Base-by-base conservation (phyloP, 176 grass and related monocot genomes). In the Aegilops sharonensis region DNA sequence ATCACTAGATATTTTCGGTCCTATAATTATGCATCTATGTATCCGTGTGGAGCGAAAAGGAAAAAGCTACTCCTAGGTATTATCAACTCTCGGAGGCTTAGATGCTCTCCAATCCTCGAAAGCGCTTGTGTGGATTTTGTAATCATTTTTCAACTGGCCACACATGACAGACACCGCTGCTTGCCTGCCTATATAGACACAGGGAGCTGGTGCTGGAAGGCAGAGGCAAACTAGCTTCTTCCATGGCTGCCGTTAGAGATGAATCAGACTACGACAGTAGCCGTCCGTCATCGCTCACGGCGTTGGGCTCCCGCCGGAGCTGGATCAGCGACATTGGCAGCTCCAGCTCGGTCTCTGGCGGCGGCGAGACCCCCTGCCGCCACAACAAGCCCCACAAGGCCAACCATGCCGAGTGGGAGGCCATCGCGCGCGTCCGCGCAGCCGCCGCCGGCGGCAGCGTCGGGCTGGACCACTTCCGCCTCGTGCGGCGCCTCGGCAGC, bases 191-290 rank as follows among this genome's bases (percentile, higher is more conserved):
- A 85, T 86, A 86, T 86, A 86, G 60, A 59, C 71, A 82, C 8
- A 64, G 63, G 71, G 83, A 82, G 83, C 78, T 77, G 66, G 66
- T 34, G 85, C 68, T 75, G 64, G 27, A 62, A 77, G 63, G 25
- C 17, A 80, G 45, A 68, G 77, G 21, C 35, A 54, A 75, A 60
- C 60, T 75, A 80, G 69, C 20, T 79, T 66, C 35, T 78, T 77
- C 85, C 63, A 90, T 90, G 87, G 81, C 87, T 52, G 61, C 81
- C 87, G 74, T 84, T 64, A 88, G 78, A 76, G 93, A 95, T 17
- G 95, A 98, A 64, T 98, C 95, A 2, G 95, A 95, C 89, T 93
- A 93, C 67, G 93, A 93, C 83, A 98, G 95, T 81, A 88, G 91
- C 79, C 78, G 83, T 59, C 56, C 56, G 66, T 98, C 95, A 18